Evolutionary conservation across 805 yeast genomes (phyloP), one percentile per base, ranked within the genome.

Genomic region (Allodekkera sacchari): DNA sequence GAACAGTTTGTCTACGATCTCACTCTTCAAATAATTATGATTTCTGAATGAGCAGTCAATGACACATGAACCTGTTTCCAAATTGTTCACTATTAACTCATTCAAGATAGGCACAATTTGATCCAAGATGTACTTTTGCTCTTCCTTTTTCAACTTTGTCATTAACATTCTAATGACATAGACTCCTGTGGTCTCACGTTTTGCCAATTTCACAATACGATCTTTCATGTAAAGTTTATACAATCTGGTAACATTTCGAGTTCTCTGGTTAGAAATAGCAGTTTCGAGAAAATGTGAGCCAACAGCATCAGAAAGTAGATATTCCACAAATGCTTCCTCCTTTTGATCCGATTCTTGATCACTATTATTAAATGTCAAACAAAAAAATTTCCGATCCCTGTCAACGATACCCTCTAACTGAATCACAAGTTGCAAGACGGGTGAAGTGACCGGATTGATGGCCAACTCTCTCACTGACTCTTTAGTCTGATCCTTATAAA

Each of bases 271-370:
- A 29, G 68, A 72, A 31, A 88, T 63, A 8, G 77, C 69, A 13
- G 77, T 68, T 54, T 92, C 85, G 18, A 89, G 63, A 61, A 92
- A 89, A 57, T 87, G 96, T 1, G 94, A 81, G 0, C 97, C 98
- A n/a, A 88, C 84, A 1, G 94, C 65, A 49, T 87, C 95, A 7
- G 92, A 74, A 22, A 89, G 59, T 33, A 88, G 63, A 47, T 81
- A 82, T 51, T 87, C 95, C 19, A 88, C 77, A 53, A 82, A 87
- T 1, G 92, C 74, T 40, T 72, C 88, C 45, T 83, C 92, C 36
- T 72, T 68, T 1, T 71, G 32, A 39, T 79, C 76, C 31, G 56
- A 64, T 37, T 66, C 75, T 3, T 63, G 71, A 10, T 61, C 59
- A 8, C 67, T 71, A 25, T 58, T 56, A 27, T 56, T 53, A 58